Percentiles rank a stretch among this genome's conserved stretches.
Evolutionary conservation across 139 green algal species (phyloP).

Genomic region (Picochlorum costavermella): DNA sequence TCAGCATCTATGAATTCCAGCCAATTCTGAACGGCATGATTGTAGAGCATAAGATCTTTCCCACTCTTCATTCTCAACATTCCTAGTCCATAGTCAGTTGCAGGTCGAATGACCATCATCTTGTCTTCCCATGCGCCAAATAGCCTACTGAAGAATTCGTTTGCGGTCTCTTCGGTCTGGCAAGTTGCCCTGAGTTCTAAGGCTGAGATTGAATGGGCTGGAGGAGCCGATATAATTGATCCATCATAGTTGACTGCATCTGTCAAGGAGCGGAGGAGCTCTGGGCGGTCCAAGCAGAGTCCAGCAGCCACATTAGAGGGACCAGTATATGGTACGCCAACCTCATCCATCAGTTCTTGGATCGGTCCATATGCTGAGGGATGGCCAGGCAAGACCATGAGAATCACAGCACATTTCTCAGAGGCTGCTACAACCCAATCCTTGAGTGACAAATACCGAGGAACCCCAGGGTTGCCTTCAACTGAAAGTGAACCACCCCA

Average conservation of each 20-base stretch:
- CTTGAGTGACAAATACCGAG: slow-evolving; percentile 13
- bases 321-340: slow-evolving; percentile 17
- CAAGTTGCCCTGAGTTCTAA: slow-evolving; percentile 23
- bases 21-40: slow-evolving; percentile 15
- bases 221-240: neutral
- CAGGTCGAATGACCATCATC: slow-evolving; percentile 8
- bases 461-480: neutral
- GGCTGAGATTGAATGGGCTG: slow-evolving; percentile 19
- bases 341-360: slow-evolving; percentile 21
- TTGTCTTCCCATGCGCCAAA: slow-evolving; percentile 10
- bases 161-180: slow-evolving; percentile 1
- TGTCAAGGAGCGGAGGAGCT: slow-evolving; percentile 3
- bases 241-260: slow-evolving; percentile 1
- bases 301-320: slow-evolving; percentile 6
- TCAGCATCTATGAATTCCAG: slow-evolving; percentile 7
- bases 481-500: slow-evolving; percentile 4
- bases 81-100: slow-evolving; percentile 3
- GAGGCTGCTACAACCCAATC: slow-evolving; percentile 10
- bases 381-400: slow-evolving; percentile 12
- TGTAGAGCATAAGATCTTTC: slow-evolving; percentile 6
- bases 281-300: slow-evolving; percentile 12
- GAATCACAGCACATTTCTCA: slow-evolving; percentile 12
- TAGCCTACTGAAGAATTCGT: neutral
- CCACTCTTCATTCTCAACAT: neutral
- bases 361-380: slow-evolving; percentile 13